Percentiles rank a stretch among this genome's conserved stretches.
Conservation (phyloP, 2,329 filamentous ascomycete species). For the Penicillium sp. region DNA sequence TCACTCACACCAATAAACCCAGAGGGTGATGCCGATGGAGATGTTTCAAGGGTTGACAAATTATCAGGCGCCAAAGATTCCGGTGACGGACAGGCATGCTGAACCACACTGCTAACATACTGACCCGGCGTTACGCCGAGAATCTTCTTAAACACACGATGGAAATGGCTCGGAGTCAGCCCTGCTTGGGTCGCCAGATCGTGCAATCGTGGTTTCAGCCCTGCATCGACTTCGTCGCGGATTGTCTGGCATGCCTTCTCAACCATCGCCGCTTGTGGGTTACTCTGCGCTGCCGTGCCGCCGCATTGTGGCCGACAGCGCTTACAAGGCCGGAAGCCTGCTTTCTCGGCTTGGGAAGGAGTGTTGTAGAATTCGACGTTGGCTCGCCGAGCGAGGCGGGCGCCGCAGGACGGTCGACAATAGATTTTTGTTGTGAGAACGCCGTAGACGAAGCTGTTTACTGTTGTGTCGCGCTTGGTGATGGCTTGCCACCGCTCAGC, state of each 20-base stretch:
- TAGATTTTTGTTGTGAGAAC: conserved; percentile 59
- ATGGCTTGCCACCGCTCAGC: conserved; percentile 47
- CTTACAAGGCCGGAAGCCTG: conserved; percentile 57
- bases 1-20: conserved; percentile 1
- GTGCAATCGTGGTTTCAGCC: conserved; percentile 41
- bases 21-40: background rate
- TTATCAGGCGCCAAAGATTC: conserved; percentile 1
- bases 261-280: conserved; percentile 34
- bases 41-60: conserved; percentile 11
- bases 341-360: conserved; percentile 46
- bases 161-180: conserved; percentile 54
- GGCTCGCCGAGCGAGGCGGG: conserved; percentile 58
- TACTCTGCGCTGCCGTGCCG: conserved; percentile 24
- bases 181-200: conserved; percentile 49
- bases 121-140: conserved; percentile 52
- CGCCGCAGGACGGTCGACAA: conserved; percentile 56
- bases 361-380: conserved; percentile 57
- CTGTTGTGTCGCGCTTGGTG: conserved; percentile 43
- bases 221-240: conserved; percentile 22
- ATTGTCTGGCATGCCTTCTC: conserved; percentile 35
- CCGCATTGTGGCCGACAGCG: conserved; percentile 49
- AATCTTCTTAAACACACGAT: conserved; percentile 55
- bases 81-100: conserved; percentile 3
- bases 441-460: conserved; percentile 55
- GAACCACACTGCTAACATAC: conserved; percentile 26